Percentiles rank a stretch among this genome's conserved stretches.
Conservation (phyloP, 139 green algal genomes). For the Asterochloris erici region DNA sequence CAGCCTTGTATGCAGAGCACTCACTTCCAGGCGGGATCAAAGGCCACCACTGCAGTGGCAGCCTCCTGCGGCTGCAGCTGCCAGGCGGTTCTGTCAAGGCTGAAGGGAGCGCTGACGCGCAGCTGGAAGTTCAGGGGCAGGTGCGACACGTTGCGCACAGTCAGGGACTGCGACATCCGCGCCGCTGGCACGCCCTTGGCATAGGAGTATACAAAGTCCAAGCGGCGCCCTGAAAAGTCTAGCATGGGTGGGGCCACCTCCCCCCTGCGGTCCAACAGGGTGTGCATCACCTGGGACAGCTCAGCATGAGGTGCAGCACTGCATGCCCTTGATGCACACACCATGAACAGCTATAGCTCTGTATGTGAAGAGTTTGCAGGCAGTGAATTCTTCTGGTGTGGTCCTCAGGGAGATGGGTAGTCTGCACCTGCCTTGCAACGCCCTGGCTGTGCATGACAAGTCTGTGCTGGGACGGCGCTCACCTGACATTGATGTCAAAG, state of each 20-base stretch:
- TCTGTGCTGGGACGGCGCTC: neutral
- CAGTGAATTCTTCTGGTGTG: no score
- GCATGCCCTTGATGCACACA: no score
- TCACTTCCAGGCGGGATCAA: constrained; percentile 39
- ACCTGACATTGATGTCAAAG: constrained; percentile 14
- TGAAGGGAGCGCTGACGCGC: constrained; percentile 50
- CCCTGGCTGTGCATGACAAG: no score
- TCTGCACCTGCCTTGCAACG: no score
- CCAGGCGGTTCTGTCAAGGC: constrained; percentile 42
- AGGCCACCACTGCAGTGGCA: constrained; percentile 49
- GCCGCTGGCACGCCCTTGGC: constrained; percentile 25
- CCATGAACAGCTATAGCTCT: no score
- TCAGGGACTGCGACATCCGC: constrained; percentile 30
- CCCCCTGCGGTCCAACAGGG: constrained; percentile 13
- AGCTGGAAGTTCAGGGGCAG: constrained; percentile 62
- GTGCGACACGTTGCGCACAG: constrained; percentile 53
- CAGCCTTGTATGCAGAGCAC: neutral
- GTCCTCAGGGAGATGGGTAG: no score
- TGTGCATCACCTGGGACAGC: no score
- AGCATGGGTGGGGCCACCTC: constrained; percentile 61
- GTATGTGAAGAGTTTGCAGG: no score
- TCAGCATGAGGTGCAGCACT: no score
- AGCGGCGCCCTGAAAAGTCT: constrained; percentile 47
- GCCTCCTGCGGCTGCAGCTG: constrained; percentile 49
- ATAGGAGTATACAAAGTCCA: constrained; percentile 64